Base-by-base conservation (phyloP, 768 basidiomycete genomes). In the Wakefieldia striispora region DNA sequence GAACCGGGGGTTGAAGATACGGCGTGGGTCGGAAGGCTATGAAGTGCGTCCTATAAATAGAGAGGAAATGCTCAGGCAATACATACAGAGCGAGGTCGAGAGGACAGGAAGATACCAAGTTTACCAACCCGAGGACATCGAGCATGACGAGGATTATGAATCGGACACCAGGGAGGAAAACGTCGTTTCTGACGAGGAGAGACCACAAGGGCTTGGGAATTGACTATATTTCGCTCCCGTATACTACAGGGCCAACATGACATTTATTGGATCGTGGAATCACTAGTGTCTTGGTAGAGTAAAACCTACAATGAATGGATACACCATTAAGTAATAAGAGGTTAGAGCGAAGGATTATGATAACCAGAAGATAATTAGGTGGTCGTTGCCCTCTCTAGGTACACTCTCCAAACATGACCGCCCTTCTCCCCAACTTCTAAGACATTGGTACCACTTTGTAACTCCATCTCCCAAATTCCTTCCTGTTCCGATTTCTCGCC, bases 11-110 rank as follows among this genome's bases (percentile, higher is more conserved):
- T 65, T 72, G 14, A 62, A 54, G 27, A 73, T 88, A 40, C 74
- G 91, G 45, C 70, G 80, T 38, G 90, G 91, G 19, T 92, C 89
- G 13, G 91, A 93, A 69, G 91, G 91, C 4, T 88, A 84, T 57
- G 91, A 93, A 61, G 82, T 88, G 40, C 76, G 75, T 13, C 69
- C 79, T 11, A 68, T 79, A 33, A 72, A 79, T 39, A 73, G 90
- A 49, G 86, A 90, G 59, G 79, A 77, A 39, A 75, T 91, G 71
- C 66, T 91, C 35, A 69, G 65, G 49, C 70, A 74, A 42, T 84
- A 87, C 64, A 65, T 91, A 27, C 67, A 69, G 48, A 72, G 72
- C 36, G 64, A 82, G 31, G 78, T 79, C 9, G 76, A 77, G 55
- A 76, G 81, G 55, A 75, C 75, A 3, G 81, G 79, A 40, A 73